Evolutionary conservation across 495 filamentous ascomycete genomes (phyloP).

Genomic region (Poronia punctata): DNA sequence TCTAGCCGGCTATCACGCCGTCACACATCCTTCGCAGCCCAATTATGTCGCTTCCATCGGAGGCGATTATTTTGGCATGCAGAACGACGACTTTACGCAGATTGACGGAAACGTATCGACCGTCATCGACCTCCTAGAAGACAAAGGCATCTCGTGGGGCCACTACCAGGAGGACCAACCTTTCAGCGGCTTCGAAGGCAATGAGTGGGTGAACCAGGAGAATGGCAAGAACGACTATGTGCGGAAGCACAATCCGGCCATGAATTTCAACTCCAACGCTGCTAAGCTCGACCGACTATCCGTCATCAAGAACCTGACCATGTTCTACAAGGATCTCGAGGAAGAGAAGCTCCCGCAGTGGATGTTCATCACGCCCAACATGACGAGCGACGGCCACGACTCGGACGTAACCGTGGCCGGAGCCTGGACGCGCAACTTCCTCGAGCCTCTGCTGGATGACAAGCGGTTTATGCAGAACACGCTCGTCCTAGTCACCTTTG

Average conservation of each 20-base stretch:
- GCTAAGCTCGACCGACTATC: conserved; percentile 46
- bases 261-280: conserved; percentile 54
- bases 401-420: conserved; percentile 55
- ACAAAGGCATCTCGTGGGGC: conserved; percentile 59
- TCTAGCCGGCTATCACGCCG: conserved; percentile 2
- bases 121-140: conserved; percentile 62
- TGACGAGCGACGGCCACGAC: conserved; percentile 61
- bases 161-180: conserved; percentile 66
- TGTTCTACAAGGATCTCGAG: conserved; percentile 52
- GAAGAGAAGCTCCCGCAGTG: conserved; percentile 58
- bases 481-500: conserved; percentile 61
- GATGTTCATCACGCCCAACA: conserved; percentile 72
- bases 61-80: conserved; percentile 63
- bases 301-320: conserved; percentile 61
- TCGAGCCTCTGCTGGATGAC: conserved; percentile 56
- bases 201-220: conserved; percentile 45
- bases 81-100: conserved; percentile 53
- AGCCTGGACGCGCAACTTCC: conserved; percentile 50
- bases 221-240: conserved; percentile 57
- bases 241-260: conserved; percentile 68
- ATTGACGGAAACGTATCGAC: conserved; percentile 58
- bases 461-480: conserved; percentile 62
- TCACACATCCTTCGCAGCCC: conserved; percentile 51
- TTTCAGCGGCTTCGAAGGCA: conserved; percentile 58
- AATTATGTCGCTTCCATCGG: conserved; percentile 61